phyloP scores from a whole-genome alignment of 1,284 basidiomycete genomes.

The Lentinus polychrous region DNA sequence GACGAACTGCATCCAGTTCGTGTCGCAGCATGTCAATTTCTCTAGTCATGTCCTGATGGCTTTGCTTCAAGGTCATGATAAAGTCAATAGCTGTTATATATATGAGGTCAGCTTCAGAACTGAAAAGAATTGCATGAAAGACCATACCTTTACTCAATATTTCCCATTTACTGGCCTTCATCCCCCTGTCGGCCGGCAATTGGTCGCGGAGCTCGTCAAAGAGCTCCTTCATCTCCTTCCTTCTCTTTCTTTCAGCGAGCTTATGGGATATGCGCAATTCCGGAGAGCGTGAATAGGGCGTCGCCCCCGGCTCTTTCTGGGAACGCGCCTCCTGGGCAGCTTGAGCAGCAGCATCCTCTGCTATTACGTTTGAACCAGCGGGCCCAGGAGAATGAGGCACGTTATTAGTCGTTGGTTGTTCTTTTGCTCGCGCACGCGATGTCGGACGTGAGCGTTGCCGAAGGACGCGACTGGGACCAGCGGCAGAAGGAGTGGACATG shows the following conservation, averaged over 20 bases:
- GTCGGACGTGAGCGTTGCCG: conserved; percentile 67
- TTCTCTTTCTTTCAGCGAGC: conserved; percentile 86
- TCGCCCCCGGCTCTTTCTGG: conserved; percentile 45
- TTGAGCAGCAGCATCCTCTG: conserved; percentile 20
- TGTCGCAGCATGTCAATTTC: conserved; percentile 75
- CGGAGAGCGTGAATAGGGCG: conserved; percentile 90
- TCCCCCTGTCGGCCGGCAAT: conserved; percentile 83
- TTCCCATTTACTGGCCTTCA: conserved; percentile 97
- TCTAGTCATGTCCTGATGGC: conserved; percentile 66
- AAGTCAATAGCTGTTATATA: conserved; percentile 74
- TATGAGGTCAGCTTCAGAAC: conserved; percentile 1
- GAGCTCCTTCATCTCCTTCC: conserved; percentile 96
- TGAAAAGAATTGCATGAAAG: conserved; percentile 6
- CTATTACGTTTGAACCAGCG: conserved; percentile 16
- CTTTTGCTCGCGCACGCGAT: conserved; percentile 45
- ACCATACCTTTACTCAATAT: conserved; percentile 83
- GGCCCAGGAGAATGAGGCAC: conserved; percentile 26
- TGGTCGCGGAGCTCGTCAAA: conserved; percentile 92
- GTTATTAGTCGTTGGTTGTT: conserved; percentile 28
- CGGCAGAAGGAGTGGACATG: conserved; percentile 34
- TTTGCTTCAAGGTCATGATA: conserved; percentile 69
- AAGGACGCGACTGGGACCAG: conserved; percentile 44
- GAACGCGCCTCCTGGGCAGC: conserved; percentile 9
- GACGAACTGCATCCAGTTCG: conserved; percentile 62
- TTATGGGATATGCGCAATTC: conserved; percentile 92